Evolutionary conservation across 176 grass and related monocot species (phyloP), one percentile per base, ranked within the genome.

Genomic region (Neostapfia colusana): DNA sequence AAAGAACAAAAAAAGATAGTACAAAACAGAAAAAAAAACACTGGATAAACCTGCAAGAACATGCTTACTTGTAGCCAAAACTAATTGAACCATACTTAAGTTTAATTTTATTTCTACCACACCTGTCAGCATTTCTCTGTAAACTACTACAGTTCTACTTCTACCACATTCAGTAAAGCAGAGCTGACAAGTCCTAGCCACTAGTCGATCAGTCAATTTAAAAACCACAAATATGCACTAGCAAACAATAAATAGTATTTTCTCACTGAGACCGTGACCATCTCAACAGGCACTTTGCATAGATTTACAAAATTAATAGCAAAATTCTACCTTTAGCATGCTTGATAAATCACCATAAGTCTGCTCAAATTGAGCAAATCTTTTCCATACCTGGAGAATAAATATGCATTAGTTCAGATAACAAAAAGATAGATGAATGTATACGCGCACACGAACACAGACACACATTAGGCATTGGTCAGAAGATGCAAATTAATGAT

Each of bases 271-370:
- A 31, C 66, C 43, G 49, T 63, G 17, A 51, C 37, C 81, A 54
- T 48, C 28, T 49, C 18, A 50, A 66, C 27, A 41, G 20, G 23
- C 23, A 41, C 13, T 78, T 50, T 73, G 48, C 59, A 58, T 20
- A 79, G 70, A 65, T 65, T 39, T 28, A 65, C 6, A 65, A 26
- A 74, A 74, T 43, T 35, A 74, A 54, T 60, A 73, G 70, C 21
- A 27, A 79, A 25, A 83, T 49, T 41, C 2, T 93, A 87, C 95
- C 91, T 97, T 97, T 79, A 97, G 79, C 89, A 93, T 92, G 84
- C 95, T 97, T 83, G 88, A 79, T 40, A 97, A 81, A 84, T 97
- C 95, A 63, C 95, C 95, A 21, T 91, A 93, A 69, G 74, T 92
- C 53, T 87, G 84, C 83, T 97, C 95, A 84, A 97, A 97, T 71